phyloP scores from a whole-genome alignment of 352 stramenopile species.

The Pythium dissotocum region DNA sequence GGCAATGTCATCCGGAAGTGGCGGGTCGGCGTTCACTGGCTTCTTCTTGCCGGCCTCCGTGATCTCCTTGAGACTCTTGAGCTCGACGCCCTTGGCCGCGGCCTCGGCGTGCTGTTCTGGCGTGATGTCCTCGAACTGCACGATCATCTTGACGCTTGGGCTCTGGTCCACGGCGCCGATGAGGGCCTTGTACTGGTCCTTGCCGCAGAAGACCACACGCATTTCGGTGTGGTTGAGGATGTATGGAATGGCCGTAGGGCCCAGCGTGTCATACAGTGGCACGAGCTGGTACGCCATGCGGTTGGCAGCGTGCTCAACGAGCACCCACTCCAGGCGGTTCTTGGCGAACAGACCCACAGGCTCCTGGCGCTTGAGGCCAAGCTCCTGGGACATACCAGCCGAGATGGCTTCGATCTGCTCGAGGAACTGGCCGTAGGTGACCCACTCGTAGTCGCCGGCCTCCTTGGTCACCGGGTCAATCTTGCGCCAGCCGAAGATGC shows the following conservation, averaged over 20 bases:
- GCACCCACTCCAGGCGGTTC: slow-evolving; percentile 52
- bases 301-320: slow-evolving; percentile 42
- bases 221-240: slow-evolving; percentile 63
- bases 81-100: slow-evolving; percentile 26
- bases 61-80: slow-evolving; percentile 36
- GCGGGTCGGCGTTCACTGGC: slow-evolving; percentile 35
- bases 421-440: slow-evolving; percentile 45
- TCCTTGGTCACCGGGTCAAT: slow-evolving; percentile 27
- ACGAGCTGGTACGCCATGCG: slow-evolving; percentile 52
- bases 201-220: slow-evolving; percentile 43
- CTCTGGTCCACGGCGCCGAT: slow-evolving; percentile 36
- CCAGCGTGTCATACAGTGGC: slow-evolving; percentile 64
- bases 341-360: slow-evolving; percentile 48
- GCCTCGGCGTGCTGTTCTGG: slow-evolving; percentile 32
- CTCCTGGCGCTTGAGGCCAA: slow-evolving; percentile 39
- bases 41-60: slow-evolving; percentile 30
- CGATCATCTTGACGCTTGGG: slow-evolving; percentile 36
- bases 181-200: slow-evolving; percentile 42
- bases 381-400: slow-evolving; percentile 18
- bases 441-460: slow-evolving; percentile 39
- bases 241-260: slow-evolving; percentile 44
- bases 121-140: slow-evolving; percentile 41
- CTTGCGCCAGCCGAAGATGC: slow-evolving; percentile 33
- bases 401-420: slow-evolving; percentile 28
- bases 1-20: slow-evolving; percentile 70